Evolutionary conservation across 2,329 filamentous ascomycete species (phyloP).

Genomic region (Botrytis elliptica): DNA sequence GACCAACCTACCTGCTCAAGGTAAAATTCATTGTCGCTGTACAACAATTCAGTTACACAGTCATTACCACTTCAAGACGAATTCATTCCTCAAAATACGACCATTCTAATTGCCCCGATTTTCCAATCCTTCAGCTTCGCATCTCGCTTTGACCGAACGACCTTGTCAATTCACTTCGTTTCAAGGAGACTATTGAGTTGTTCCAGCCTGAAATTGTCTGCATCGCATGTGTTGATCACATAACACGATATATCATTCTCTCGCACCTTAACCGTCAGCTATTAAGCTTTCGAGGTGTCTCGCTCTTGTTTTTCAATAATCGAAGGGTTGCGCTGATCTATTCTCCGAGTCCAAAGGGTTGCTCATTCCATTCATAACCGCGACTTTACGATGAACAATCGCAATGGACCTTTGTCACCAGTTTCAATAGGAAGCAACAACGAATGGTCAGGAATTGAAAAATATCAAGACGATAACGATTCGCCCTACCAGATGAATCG

Average conservation of each 20-base stretch:
- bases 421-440: slow-evolving; percentile 72
- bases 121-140: slow-evolving; percentile 19
- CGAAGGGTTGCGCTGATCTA: slow-evolving; percentile 7
- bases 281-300: slow-evolving; percentile 1
- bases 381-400: slow-evolving; percentile 60
- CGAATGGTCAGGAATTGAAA: slow-evolving; percentile 73
- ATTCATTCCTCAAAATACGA: background rate
- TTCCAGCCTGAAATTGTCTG: slow-evolving; percentile 12
- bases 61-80: slow-evolving; percentile 15
- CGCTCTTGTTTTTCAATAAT: background rate
- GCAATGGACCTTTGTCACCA: slow-evolving; percentile 76
- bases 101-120: slow-evolving; percentile 1
- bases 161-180: slow-evolving; percentile 16
- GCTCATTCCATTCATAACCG: slow-evolving; percentile 13
- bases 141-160: slow-evolving; percentile 22
- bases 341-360: slow-evolving; percentile 11
- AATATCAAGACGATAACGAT: slow-evolving; percentile 57
- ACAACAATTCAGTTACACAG: slow-evolving; percentile 22
- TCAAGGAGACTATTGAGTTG: slow-evolving; percentile 15
- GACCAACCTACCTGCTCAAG: background rate
- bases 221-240: slow-evolving; percentile 16
- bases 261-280: slow-evolving; percentile 1
- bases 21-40: slow-evolving; percentile 20
- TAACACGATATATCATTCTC: background rate
- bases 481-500: slow-evolving; percentile 52